phyloP scores from a whole-genome alignment of 1,284 basidiomycete genomes.

The Dichomitus squalens region DNA sequence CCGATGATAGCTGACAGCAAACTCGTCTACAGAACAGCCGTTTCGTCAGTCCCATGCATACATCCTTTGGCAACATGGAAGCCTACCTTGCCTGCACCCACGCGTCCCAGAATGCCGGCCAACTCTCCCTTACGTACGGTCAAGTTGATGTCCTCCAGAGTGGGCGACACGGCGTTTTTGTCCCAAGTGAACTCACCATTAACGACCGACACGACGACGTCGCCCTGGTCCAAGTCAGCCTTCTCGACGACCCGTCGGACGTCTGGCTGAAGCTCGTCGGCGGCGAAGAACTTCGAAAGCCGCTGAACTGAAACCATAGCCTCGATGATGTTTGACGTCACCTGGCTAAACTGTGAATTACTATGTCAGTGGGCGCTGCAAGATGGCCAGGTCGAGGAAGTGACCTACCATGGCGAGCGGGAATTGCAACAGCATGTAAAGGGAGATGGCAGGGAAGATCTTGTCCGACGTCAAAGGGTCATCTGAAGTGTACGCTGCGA shows the following conservation, averaged over 20 bases:
- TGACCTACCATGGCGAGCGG: constrained; percentile 79
- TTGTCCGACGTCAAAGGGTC: constrained; percentile 86
- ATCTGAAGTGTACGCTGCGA: constrained; percentile 71
- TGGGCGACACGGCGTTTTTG: constrained; percentile 55
- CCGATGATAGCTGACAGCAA: constrained; percentile 81
- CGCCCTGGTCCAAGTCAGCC: constrained; percentile 53
- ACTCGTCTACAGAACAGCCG: constrained; percentile 51
- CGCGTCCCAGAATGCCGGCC: constrained; percentile 84
- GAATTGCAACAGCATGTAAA: constrained; percentile 91
- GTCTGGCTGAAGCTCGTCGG: constrained; percentile 81
- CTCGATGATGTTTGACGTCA: constrained; percentile 81
- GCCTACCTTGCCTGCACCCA: constrained; percentile 88
- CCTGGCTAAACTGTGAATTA: constrained; percentile 56
- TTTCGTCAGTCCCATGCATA: background rate
- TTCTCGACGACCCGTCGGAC: constrained; percentile 59
- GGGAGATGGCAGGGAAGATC: constrained; percentile 92
- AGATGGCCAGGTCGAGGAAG: too few relatives aligned
- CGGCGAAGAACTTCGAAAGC: constrained; percentile 75
- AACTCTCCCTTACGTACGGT: constrained; percentile 85
- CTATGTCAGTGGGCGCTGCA: background rate
- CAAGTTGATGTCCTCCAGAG: constrained; percentile 79
- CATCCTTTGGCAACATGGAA: constrained; percentile 2
- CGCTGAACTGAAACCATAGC: constrained; percentile 86
- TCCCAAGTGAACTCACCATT: constrained; percentile 84
- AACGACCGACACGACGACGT: constrained; percentile 73